These are phyloP conservation scores for Rhizopus arrhizus DNA, from an alignment of 371 early-diverging fungal species.

Conservation along the genomic window DNA sequence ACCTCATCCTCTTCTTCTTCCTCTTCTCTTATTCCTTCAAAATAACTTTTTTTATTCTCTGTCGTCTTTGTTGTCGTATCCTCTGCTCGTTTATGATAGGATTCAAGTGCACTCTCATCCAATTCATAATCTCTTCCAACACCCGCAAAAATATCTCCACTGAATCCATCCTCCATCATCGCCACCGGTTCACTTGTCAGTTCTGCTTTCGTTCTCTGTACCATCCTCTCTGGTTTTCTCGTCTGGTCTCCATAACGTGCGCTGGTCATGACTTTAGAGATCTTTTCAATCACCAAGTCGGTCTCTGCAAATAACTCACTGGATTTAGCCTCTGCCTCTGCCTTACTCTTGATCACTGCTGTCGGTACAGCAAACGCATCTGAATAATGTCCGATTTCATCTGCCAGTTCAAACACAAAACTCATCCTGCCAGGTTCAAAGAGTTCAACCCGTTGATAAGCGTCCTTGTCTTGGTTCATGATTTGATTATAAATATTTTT, in stretches of 20 bases:
- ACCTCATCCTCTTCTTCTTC: slow-evolving; percentile 30
- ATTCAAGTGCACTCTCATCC: slow-evolving; percentile 33
- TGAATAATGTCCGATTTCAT: slow-evolving; percentile 53
- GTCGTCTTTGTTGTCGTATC: slow-evolving; percentile 18
- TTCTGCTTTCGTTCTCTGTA: slow-evolving; percentile 28
- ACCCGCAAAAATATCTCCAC: slow-evolving; percentile 85
- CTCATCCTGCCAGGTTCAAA: slow-evolving; percentile 83
- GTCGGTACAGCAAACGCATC: slow-evolving; percentile 74
- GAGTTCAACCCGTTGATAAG: slow-evolving; percentile 62
- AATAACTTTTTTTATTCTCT: slow-evolving; percentile 25
- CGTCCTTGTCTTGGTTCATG: slow-evolving; percentile 3
- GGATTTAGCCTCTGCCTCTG: slow-evolving; percentile 50
- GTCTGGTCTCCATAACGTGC: slow-evolving; percentile 48
- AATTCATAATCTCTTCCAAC: slow-evolving; percentile 79
- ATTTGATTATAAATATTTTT: slow-evolving; percentile 41
- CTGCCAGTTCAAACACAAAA: slow-evolving; percentile 71
- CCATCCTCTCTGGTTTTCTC: slow-evolving; percentile 12
- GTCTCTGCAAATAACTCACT: slow-evolving; percentile 50
- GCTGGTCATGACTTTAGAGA: slow-evolving; percentile 65
- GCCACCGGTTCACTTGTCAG: slow-evolving; percentile 21
- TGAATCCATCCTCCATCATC: slow-evolving; percentile 26
- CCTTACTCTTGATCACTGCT: slow-evolving; percentile 74
- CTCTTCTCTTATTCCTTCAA: slow-evolving; percentile 28
- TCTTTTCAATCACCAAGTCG: slow-evolving; percentile 73
- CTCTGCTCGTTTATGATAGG: slow-evolving; percentile 1